Evolutionary conservation across 176 grass and related monocot genomes (phyloP).

Genomic region (Paspalum vaginatum): DNA sequence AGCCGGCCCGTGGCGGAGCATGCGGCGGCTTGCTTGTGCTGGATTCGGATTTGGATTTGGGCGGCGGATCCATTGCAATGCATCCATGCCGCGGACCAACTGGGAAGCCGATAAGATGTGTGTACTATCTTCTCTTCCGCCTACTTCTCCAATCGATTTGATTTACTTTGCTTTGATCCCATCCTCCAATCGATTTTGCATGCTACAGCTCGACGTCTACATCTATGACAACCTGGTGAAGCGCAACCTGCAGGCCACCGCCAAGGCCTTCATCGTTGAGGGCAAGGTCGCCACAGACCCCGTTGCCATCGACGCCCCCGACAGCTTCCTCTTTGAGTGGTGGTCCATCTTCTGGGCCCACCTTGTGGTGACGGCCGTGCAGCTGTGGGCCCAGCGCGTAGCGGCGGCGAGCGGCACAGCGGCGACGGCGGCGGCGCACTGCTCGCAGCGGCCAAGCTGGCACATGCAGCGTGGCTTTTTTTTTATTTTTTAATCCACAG

Average conservation of each 20-base stretch:
- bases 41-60: background rate
- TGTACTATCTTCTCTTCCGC: background rate
- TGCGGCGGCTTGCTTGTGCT: too few species aligned
- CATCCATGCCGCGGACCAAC: slow-evolving; percentile 80
- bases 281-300: slow-evolving; percentile 92
- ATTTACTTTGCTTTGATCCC: slow-evolving; percentile 2
- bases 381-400: too few species aligned
- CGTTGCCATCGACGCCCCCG: slow-evolving; percentile 81
- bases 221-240: slow-evolving; percentile 95
- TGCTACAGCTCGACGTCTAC: slow-evolving; percentile 86
- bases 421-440: too few species aligned
- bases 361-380: too few species aligned
- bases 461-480: too few species aligned
- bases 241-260: slow-evolving; percentile 84
- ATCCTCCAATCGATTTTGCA: too few species aligned
- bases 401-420: too few species aligned
- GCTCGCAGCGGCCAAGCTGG: too few species aligned
- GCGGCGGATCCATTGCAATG: background rate
- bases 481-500: too few species aligned
- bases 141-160: background rate
- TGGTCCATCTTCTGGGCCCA: slow-evolving; percentile 91
- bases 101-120: slow-evolving; percentile 99
- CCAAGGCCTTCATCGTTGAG: slow-evolving; percentile 93
- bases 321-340: slow-evolving; percentile 82
- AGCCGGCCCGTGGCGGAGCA: too few species aligned